phyloP scores from a whole-genome alignment of 352 stramenopile species.

The Pythium coloratum region DNA sequence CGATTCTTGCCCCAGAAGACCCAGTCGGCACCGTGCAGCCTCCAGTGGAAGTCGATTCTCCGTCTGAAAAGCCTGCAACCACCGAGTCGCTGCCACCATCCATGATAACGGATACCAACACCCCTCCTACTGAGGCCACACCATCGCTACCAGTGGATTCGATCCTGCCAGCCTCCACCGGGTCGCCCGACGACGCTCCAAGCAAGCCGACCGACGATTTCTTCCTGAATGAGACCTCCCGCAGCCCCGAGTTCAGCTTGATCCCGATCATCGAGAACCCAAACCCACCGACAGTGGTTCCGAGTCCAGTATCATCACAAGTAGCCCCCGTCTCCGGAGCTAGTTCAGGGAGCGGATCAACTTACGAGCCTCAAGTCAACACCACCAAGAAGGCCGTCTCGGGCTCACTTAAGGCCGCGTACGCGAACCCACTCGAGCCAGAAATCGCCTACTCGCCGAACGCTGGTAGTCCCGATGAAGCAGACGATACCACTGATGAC shows the following conservation, averaged over 20 bases:
- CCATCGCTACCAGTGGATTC: neutral
- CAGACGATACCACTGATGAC: neutral
- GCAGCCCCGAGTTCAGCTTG: conserved; percentile 12
- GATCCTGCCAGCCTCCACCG: neutral
- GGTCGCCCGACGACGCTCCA: too few relatives aligned
- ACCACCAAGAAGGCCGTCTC: neutral
- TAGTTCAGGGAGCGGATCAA: neutral
- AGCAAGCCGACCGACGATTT: neutral
- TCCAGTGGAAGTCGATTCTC: neutral
- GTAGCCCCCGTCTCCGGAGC: too few relatives aligned
- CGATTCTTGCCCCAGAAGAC: neutral
- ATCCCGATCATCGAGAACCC: conserved; percentile 9
- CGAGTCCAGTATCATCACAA: neutral
- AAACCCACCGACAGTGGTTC: neutral
- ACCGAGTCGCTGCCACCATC: neutral
- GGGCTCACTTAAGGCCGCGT: neutral
- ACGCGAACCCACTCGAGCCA: neutral
- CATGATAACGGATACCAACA: neutral
- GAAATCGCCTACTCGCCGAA: neutral
- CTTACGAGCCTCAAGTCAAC: neutral
- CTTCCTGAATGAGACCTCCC: neutral
- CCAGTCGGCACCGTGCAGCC: neutral
- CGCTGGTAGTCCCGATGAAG: neutral
- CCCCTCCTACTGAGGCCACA: neutral
- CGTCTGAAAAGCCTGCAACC: neutral